Conservation (phyloP, 495 filamentous ascomycete species). For the Trichoderma reesei region DNA sequence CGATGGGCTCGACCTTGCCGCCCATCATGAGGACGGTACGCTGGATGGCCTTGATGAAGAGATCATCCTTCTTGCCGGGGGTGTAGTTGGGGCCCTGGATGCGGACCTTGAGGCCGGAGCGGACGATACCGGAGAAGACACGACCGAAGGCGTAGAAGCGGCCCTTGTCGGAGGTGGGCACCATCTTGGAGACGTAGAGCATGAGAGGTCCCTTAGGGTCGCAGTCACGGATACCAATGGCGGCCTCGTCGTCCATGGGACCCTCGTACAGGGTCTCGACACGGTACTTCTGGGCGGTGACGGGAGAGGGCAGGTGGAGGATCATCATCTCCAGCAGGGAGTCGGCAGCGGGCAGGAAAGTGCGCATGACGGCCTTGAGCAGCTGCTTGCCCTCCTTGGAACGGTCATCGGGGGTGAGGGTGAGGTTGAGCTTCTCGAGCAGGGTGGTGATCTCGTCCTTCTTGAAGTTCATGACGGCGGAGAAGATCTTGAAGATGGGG, state of each 20-base stretch:
- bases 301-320: conserved; percentile 93
- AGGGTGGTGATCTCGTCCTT: conserved; percentile 81
- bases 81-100: conserved; percentile 99
- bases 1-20: conserved; percentile 96
- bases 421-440: conserved; percentile 85
- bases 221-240: conserved; percentile 95
- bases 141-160: conserved; percentile 99
- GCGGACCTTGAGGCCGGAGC: conserved; percentile 97
- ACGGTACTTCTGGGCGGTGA: conserved; percentile 96
- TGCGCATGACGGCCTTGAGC: conserved; percentile 95
- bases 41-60: conserved; percentile 99
- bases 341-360: conserved; percentile 95
- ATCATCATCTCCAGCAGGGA: conserved; percentile 99
- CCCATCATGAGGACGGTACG: conserved; percentile 99
- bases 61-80: conserved; percentile 95
- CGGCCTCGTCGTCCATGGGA: conserved; percentile 81
- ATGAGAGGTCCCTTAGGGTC: conserved; percentile 96
- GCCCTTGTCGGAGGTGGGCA: conserved; percentile 98
- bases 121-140: conserved; percentile 98
- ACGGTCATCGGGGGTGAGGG: conserved; percentile 75
- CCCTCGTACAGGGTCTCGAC: conserved; percentile 98
- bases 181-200: conserved; percentile 99
- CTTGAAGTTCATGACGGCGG: conserved; percentile 94
- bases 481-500: conserved; percentile 98
- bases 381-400: conserved; percentile 94